Evolutionary conservation across 2,329 filamentous ascomycete species (phyloP).

Genomic region (Fusarium sp.): DNA sequence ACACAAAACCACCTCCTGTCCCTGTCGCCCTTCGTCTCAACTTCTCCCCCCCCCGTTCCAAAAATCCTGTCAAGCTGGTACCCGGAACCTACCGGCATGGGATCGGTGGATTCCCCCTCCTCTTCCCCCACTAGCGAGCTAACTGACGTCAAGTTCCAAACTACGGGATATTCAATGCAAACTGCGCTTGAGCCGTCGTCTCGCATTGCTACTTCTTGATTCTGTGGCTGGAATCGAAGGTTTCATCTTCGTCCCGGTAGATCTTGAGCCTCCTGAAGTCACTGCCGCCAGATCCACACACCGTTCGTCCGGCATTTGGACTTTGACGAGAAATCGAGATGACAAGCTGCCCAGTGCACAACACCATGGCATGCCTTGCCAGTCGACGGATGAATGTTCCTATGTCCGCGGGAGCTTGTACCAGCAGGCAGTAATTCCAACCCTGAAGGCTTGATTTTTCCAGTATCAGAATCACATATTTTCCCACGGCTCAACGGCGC

Average conservation of each 20-base stretch:
- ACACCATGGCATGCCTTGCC: neutral
- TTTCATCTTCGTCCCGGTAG: constrained; percentile 41
- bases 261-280: constrained; percentile 23
- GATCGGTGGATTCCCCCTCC: constrained; percentile 15
- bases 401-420: constrained; percentile 2
- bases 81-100: constrained; percentile 22
- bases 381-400: constrained; percentile 7
- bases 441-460: neutral
- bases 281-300: constrained; percentile 24
- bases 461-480: constrained; percentile 4
- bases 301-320: constrained; percentile 21
- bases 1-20: constrained; percentile 21
- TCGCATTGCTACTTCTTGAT: constrained; percentile 21
- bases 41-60: neutral
- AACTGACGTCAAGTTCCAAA: constrained; percentile 12
- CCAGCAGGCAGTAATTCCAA: constrained; percentile 9
- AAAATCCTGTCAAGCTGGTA: constrained; percentile 16
- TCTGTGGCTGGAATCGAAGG: constrained; percentile 27
- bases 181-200: constrained; percentile 27
- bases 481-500: constrained; percentile 4
- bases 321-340: neutral
- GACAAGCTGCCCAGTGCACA: constrained; percentile 1
- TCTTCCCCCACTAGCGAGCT: constrained; percentile 8
- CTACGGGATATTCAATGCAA: constrained; percentile 15
- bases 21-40: constrained; percentile 39